phyloP scores from a whole-genome alignment of 208 protist genomes.

The Acanthamoeba royreba region DNA sequence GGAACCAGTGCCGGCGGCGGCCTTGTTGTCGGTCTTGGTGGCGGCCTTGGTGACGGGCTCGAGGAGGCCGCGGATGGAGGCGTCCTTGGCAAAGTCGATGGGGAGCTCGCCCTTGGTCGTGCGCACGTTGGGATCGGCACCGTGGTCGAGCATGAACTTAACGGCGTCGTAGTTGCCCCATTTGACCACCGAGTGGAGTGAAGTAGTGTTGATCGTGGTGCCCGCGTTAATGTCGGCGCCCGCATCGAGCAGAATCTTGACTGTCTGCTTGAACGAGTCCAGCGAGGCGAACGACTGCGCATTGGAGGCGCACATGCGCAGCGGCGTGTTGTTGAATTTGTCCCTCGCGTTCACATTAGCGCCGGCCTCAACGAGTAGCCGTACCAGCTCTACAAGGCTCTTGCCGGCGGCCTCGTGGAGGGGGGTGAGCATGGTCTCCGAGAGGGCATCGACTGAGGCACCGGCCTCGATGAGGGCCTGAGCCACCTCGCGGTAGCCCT shows the following conservation, averaged over 20 bases:
- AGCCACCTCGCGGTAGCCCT: constrained; percentile 36
- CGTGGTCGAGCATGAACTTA: constrained; percentile 5
- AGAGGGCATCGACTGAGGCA: constrained; percentile 9
- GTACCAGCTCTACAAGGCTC: background rate
- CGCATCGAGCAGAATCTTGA: background rate
- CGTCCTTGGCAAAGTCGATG: constrained; percentile 47
- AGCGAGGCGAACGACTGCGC: constrained; percentile 28
- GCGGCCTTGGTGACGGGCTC: constrained; percentile 27
- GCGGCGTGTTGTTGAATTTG: constrained; percentile 48
- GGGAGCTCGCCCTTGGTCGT: constrained; percentile 38
- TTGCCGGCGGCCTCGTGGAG: constrained; percentile 12
- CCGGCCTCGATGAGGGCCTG: background rate
- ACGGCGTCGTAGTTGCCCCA: constrained; percentile 34
- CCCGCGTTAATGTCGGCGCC: constrained; percentile 49
- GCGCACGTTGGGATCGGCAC: constrained; percentile 33
- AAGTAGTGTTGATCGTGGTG: constrained; percentile 20
- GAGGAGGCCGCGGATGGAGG: background rate
- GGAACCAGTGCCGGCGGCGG: background rate
- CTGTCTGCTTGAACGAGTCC: constrained; percentile 39
- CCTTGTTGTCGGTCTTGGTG: background rate
- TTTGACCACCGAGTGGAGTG: constrained; percentile 15
- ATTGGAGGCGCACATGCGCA: constrained; percentile 40
- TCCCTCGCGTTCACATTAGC: constrained; percentile 31
- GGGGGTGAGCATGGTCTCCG: constrained; percentile 17
- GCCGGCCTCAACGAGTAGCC: background rate